Evolutionary conservation across 192 early-diverging fungal species (phyloP).

Genomic region (Podila epicladia): DNA sequence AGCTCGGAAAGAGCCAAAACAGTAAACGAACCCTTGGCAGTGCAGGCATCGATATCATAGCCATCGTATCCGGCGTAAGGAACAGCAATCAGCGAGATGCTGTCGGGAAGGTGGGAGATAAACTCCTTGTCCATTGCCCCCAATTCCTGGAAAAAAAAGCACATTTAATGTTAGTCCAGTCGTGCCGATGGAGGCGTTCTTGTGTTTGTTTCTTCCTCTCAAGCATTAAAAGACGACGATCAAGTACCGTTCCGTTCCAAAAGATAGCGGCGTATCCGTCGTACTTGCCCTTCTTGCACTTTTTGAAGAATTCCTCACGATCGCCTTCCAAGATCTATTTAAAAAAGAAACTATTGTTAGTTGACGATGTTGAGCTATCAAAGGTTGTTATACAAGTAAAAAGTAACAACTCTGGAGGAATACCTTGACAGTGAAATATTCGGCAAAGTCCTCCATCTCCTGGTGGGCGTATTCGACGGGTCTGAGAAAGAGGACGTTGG

Average conservation of each 20-base stretch:
- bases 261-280: slow-evolving; percentile 39
- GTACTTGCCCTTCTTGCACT: slow-evolving; percentile 47
- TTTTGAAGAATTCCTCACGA: slow-evolving; percentile 26
- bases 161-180: neutral
- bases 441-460: slow-evolving; percentile 47
- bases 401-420: neutral
- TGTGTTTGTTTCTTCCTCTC: neutral
- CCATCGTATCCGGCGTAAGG: slow-evolving; percentile 52
- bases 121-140: slow-evolving; percentile 4
- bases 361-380: neutral
- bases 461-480: slow-evolving; percentile 26
- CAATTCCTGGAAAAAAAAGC: neutral
- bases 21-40: slow-evolving; percentile 29
- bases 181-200: neutral
- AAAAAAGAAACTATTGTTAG: neutral
- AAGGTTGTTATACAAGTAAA: neutral
- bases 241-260: slow-evolving; percentile 11
- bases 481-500: slow-evolving; percentile 34
- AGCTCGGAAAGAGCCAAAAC: neutral
- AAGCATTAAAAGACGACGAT: too few species aligned
- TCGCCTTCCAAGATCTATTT: slow-evolving; percentile 16
- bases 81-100: slow-evolving; percentile 32
- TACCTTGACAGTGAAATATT: slow-evolving; percentile 49
- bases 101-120: slow-evolving; percentile 1
- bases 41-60: slow-evolving; percentile 52